Base-by-base conservation (phyloP, 441 rosid species). In the Brassica hybrid region DNA sequence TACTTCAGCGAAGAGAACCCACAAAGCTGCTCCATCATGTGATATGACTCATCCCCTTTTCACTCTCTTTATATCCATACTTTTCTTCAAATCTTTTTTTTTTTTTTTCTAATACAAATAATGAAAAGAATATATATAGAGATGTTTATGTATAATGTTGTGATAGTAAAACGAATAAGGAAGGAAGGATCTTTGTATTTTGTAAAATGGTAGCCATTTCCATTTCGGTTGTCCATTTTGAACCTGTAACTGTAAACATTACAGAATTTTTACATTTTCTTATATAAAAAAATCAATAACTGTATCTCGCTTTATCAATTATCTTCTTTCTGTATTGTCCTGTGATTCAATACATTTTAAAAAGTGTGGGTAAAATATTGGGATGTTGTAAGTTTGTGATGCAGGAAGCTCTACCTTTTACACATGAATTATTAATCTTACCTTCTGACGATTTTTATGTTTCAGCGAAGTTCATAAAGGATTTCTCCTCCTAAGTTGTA, bases 1-100 rank as follows among this genome's bases (percentile, higher is more conserved):
- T 86, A 83, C 68, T 66, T 88, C 60, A 73, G 80, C 27, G 91
- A 90, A 65, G 95, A 90, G n/a, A 84, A 86, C 76, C 84, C 90
- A 1, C 23, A 81, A 4, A 81, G 83, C 19, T 90, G 95, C 81
- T 63, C 80, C 56, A 75, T 88, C 83, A 87, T 90, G 92, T 90
- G 67, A 86, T 23, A 54, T 58, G 30, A 41, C 57, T 65, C 23
- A 4, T 9, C 23, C 14, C 25, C 1, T 7, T 57, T 54, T 17
- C 64, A 25, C 36, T 59, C 34, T 48, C 23, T 30, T 18, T 13
- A 43, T n/a, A 76, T 36, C 56, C 36, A 14, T 11, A 13, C 19
- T 73, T 68, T 32, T 27, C 16, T 64, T 38, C 4, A 66, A 50
- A 17, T 16, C 21, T 54, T 7, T 58, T 48, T 74, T 79, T 36